Evolutionary conservation across 495 filamentous ascomycete species (phyloP), one percentile per base, ranked within the genome.

Genomic region (Aspergillus incahuasiensis): DNA sequence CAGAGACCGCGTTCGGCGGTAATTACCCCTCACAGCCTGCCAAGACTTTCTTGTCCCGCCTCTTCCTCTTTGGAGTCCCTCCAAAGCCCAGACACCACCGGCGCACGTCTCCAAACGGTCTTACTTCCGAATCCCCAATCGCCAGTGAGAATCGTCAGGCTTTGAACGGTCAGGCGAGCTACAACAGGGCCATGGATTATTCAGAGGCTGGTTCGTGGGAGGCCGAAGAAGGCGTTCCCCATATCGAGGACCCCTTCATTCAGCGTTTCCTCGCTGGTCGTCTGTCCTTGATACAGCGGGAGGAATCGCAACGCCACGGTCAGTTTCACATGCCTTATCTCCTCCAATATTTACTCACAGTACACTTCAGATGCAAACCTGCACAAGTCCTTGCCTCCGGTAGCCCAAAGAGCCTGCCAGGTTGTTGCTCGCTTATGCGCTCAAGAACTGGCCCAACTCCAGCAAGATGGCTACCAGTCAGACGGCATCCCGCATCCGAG

Each of bases 281-380:
- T n/a, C 78, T 86, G 51, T 85, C 87, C 8, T 75, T 97, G 41
- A 87, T 95, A 46, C 77, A 73, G 6, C 79, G 92, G 61, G 94
- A 98, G 66, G 83, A 86, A 60, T 86, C 86, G 60, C 82, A 89
- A 56, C 82, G 92, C 44, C 92, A 90, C 70, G 91, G 88, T 91
- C 65, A 61, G 79, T 21, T 3, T 25, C 22, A 5, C 21, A n/a
- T 24, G 21, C 28, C 20, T 38, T 48, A 20, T 56, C 41, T 43
- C 21, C 19, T 50, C n/a, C 11, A 15, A 1, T 1, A 30, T 22
- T 43, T 21, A 40, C 9, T n/a, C 6, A 48, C 52, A 42, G 39
- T 41, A 22, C 51, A 16, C 32, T 13, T 11, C 48, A 77, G 74
- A 77, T 54, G 67, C 63, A 11, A 71, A 64, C 25, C 65, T 75